Evolutionary conservation across 305 asterid species (phyloP), one percentile per base, ranked within the genome.

Genomic region (Solanum hybrid): DNA sequence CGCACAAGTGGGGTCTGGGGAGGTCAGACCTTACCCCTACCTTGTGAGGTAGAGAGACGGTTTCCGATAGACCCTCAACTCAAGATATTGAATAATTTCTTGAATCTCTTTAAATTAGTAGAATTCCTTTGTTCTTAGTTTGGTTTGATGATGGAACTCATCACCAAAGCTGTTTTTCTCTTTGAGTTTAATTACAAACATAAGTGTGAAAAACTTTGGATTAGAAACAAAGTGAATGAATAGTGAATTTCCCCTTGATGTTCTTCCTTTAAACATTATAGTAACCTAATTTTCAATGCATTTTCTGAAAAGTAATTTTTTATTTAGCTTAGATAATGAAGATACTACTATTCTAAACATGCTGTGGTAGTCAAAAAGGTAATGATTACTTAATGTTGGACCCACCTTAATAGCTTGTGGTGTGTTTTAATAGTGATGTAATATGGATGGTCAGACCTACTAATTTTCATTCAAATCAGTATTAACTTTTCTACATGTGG

Each of bases 341-440:
- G 88, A 89, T 80, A 36, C 90, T 89, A 6, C 14, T 38, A 38
- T 82, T 76, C 89, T 79, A 79, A 77, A 70, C 89, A 79, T 91
- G 93, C 89, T 86, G 41, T 79, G 92, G 81, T 61, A 15, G 36
- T 89, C 79, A 65, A 68, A 76, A 45, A 79, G 68, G 88, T 27
- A 79, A 39, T 90, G 88, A 90, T 86, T 72, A 51, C 24, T 20
- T 27, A 7, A 39, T 68, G 37, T 70, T 90, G 90, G 92, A 68
- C 89, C 91, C 88, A 84, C 90, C 79, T 61, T 17, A 88, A 33
- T 39, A 20, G 41, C 31, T 39, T 83, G 89, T 61, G 89, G 75
- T 90, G 78, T 90, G 79, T 51, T 87, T 29, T 87, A 75, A 77
- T 68, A 90, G 27, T 90, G 89, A 85, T 89, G 83, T 86, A 85